These are phyloP conservation scores for Suillus americanus DNA, from an alignment of 768 basidiomycete genomes.

Conservation along the genomic window DNA sequence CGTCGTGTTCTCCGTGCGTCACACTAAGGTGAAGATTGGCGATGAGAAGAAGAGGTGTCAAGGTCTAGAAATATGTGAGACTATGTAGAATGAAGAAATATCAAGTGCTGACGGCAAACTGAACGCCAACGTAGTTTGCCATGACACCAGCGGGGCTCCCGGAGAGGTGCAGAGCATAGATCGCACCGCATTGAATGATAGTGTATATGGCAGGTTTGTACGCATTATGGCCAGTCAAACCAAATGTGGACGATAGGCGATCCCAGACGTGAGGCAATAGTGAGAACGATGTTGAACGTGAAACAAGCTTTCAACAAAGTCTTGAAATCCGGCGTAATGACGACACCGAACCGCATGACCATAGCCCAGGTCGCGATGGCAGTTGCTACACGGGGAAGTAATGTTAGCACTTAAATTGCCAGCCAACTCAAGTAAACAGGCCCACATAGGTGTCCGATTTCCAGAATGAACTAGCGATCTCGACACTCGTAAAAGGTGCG, in stretches of 20 bases:
- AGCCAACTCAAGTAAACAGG: not conserved
- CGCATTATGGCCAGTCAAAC: not conserved
- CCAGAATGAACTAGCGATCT: not conserved
- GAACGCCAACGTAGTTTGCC: slow-evolving; percentile 3
- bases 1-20: not conserved
- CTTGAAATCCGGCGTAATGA: not conserved
- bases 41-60: slow-evolving; percentile 1
- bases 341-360: not conserved
- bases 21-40: not conserved
- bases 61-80: not conserved
- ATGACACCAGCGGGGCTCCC: not conserved
- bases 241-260: slow-evolving; percentile 7
- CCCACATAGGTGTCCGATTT: slow-evolving; percentile 2
- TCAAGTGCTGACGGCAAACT: not conserved
- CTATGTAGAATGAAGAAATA: not conserved
- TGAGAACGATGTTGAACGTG: slow-evolving; percentile 14
- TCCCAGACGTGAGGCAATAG: slow-evolving; percentile 13
- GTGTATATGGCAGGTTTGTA: slow-evolving; percentile 16
- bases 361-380: not conserved
- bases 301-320: not conserved
- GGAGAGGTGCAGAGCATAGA: slow-evolving; percentile 9
- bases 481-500: not conserved
- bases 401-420: not conserved
- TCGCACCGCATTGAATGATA: slow-evolving; percentile 19
- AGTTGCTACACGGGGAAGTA: not conserved